Evolutionary conservation across 2,329 filamentous ascomycete species (phyloP), one percentile per base, ranked within the genome.

Genomic region (Aspergillus aculeatus): DNA sequence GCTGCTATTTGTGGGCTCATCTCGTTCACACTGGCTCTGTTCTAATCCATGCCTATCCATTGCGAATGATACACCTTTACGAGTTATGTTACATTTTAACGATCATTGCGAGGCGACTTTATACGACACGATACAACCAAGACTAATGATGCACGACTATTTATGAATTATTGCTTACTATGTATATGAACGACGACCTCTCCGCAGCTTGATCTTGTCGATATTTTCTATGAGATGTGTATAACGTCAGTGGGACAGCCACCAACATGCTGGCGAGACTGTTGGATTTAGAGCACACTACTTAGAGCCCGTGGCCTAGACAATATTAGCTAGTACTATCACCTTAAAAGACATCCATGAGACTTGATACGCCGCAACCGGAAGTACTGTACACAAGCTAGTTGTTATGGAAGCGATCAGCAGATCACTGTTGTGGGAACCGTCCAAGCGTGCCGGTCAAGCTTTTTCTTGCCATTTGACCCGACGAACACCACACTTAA

Each of bases 1-100:
- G 55, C 62, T 59, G 55, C 53, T 52, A 54, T 73, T n/a, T 69
- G 66, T 59, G 62, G 62, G 47, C 56, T 73, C 24, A 50, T 74
- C 19, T 62, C 59, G 52, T 58, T 62, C 26, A 59, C 59, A 19
- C 21, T 70, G 31, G 55, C 58, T 19, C 53, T 69, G 54, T 50
- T 66, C 50, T 75, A 58, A 48, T 10, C 6, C 11, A 3, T 19
- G n/a, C 19, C 38, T 9, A 26, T 26, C n/a, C 11, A 32, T 14
- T 12, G 38, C 44, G 11, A 9, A n/a, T 47, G 23, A 29, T 16
- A 26, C 9, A 12, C 24, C 12, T 44, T 54, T n/a, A 47, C 47
- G 14, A 32, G 16, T 41, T 31, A 41, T 26, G 29, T 32, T 16
- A 48, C 7, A 32, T 48, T 16, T 23, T 14, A 9, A 48, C 9